A percentile compares a stretch with the other conserved stretches of the same genome.
Conservation (phyloP, 140 eudicot genomes). For the Stevia rebaudiana region DNA sequence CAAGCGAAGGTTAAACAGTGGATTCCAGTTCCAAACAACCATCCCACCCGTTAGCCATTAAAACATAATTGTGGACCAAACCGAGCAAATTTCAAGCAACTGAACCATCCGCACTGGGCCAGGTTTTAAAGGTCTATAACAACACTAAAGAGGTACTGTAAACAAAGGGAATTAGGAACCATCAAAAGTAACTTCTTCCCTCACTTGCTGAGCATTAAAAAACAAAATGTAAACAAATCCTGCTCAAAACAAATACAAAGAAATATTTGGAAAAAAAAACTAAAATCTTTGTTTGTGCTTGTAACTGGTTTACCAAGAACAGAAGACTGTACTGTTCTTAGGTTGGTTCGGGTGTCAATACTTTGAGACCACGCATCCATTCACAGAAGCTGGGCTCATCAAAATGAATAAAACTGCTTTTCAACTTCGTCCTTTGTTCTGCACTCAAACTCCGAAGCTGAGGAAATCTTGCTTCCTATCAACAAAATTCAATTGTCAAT, state of each 20-base stretch:
- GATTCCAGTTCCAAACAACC: too few relatives aligned
- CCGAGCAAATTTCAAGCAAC: too few relatives aligned
- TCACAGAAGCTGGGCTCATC: constrained; percentile 95
- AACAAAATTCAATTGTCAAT: constrained; percentile 2
- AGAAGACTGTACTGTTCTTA: too few relatives aligned
- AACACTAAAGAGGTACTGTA: not conserved
- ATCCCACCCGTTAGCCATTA: too few relatives aligned
- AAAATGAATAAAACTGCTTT: constrained; percentile 82
- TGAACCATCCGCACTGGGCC: too few relatives aligned
- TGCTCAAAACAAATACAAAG: constrained; percentile 11
- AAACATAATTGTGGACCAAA: too few relatives aligned
- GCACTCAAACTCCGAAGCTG: constrained; percentile 74
- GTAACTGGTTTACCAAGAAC: constrained; percentile 4
- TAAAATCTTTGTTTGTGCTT: not conserved
- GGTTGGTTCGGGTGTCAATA: constrained; percentile 79
- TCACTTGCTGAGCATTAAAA: constrained; percentile 23
- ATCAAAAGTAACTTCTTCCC: constrained; percentile 25
- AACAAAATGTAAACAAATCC: constrained; percentile 24
- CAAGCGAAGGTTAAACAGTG: too few relatives aligned
- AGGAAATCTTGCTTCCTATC: constrained; percentile 98
- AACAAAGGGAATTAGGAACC: constrained; percentile 11
- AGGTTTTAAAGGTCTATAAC: too few relatives aligned
- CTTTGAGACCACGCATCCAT: constrained; percentile 91
- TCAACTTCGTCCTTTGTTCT: constrained; percentile 77
- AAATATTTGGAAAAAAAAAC: not conserved